phyloP scores from a whole-genome alignment of 495 filamentous ascomycete species.

The Talaromyces proteolyticus region DNA sequence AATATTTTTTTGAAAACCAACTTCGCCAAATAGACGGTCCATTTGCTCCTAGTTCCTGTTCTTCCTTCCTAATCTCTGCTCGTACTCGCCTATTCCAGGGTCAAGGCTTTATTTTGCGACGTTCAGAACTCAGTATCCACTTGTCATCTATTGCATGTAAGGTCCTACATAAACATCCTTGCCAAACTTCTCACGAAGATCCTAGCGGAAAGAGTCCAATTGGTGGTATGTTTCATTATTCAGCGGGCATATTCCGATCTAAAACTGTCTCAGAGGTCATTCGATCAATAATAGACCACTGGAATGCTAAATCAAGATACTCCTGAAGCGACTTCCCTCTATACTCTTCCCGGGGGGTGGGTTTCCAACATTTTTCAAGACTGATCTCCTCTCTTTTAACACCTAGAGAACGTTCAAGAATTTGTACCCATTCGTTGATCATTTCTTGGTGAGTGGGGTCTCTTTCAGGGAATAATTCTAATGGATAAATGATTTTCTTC shows the following conservation, averaged over 20 bases:
- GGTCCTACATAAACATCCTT: background rate
- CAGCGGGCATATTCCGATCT: background rate
- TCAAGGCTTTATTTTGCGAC: too few species aligned
- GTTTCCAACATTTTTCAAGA: background rate
- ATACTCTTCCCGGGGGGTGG: too few species aligned
- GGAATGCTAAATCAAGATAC: background rate
- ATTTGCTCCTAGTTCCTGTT: background rate
- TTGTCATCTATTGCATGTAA: background rate
- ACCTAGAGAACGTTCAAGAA: background rate
- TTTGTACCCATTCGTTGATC: background rate
- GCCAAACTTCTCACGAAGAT: background rate
- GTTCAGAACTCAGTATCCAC: too few species aligned
- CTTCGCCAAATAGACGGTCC: background rate
- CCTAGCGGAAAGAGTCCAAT: background rate
- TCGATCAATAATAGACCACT: background rate
- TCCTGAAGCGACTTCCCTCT: background rate
- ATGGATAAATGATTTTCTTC: background rate
- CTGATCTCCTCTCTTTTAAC: background rate
- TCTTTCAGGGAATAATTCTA: background rate
- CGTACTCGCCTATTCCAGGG: background rate
- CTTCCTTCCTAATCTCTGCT: background rate
- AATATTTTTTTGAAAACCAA: background rate
- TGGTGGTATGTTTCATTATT: background rate
- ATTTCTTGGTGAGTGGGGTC: background rate
- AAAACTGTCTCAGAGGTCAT: background rate